Evolutionary conservation across 2,329 filamentous ascomycete species (phyloP).

Genomic region (Colletotrichum horii): DNA sequence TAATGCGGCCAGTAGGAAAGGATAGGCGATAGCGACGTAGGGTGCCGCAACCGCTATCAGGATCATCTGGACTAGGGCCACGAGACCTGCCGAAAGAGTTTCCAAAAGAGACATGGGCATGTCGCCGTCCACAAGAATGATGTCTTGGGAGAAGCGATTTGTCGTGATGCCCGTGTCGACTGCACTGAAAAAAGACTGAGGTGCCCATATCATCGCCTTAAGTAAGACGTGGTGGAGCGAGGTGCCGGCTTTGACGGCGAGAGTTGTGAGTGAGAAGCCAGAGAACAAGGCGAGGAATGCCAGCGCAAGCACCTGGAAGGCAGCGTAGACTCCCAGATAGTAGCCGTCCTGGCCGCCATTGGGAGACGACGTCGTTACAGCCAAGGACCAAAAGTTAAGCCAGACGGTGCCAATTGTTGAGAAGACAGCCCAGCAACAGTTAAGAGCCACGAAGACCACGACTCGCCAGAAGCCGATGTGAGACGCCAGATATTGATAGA

Average conservation of each 20-base stretch:
- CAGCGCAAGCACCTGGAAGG: conserved; percentile 25
- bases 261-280: neutral
- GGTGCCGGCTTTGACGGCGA: neutral
- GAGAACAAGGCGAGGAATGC: conserved; percentile 21
- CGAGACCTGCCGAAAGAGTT: conserved; percentile 23
- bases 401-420: neutral
- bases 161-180: conserved; percentile 10
- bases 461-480: neutral
- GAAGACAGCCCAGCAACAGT: neutral
- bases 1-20: neutral
- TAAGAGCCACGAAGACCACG: neutral
- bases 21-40: neutral
- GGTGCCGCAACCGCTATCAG: neutral
- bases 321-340: conserved; percentile 26
- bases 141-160: conserved; percentile 20
- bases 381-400: neutral
- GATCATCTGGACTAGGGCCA: neutral
- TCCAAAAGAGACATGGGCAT: conserved; percentile 17
- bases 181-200: conserved; percentile 11
- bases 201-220: conserved; percentile 16
- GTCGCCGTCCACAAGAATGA: conserved; percentile 24
- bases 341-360: neutral
- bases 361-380: neutral
- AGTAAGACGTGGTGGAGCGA: conserved; percentile 5
- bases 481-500: neutral